Percentiles rank a stretch among this genome's conserved stretches.
Evolutionary conservation across 805 yeast species (phyloP).

Genomic region (Wickerhamia fluorescens): DNA sequence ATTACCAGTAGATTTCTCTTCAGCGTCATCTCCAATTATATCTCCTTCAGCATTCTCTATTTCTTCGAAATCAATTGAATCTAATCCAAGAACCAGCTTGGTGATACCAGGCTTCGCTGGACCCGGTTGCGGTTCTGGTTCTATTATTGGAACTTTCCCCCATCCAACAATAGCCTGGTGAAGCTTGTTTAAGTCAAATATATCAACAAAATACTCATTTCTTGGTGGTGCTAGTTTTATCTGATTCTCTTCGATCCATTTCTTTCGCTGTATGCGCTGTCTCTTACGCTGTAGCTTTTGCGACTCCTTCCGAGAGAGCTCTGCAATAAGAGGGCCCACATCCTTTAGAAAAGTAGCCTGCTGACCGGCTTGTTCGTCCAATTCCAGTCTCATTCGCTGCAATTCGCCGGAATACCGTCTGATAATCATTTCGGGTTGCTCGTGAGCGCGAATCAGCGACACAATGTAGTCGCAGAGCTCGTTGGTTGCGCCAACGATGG

Average conservation of each 20-base stretch:
- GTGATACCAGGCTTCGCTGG: no score
- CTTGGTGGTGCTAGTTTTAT: not conserved
- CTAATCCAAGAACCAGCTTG: conserved; percentile 2
- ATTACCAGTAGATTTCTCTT: no score
- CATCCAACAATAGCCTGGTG: no score
- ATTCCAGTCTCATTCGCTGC: conserved; percentile 12
- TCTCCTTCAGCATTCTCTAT: conserved; percentile 1
- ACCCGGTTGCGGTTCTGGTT: no score
- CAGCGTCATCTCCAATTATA: conserved; percentile 2
- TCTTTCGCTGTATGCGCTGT: not conserved
- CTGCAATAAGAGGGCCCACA: conserved; percentile 2
- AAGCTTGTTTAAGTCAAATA: no score
- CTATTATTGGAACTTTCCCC: conserved; percentile 16
- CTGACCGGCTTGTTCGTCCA: conserved; percentile 20
- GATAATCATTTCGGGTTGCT: conserved; percentile 18
- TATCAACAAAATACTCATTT: no score
- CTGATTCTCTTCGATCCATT: not conserved
- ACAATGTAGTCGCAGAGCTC: conserved; percentile 23
- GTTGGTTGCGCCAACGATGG: conserved; percentile 23
- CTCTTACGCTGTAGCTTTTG: not conserved
- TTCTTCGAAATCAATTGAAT: conserved; percentile 1
- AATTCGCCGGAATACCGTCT: conserved; percentile 17
- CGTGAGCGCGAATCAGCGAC: conserved; percentile 12
- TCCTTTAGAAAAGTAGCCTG: conserved; percentile 13
- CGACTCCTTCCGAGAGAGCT: conserved; percentile 3